phyloP scores from a whole-genome alignment of 768 basidiomycete genomes.

The Hygrophorus russula region DNA sequence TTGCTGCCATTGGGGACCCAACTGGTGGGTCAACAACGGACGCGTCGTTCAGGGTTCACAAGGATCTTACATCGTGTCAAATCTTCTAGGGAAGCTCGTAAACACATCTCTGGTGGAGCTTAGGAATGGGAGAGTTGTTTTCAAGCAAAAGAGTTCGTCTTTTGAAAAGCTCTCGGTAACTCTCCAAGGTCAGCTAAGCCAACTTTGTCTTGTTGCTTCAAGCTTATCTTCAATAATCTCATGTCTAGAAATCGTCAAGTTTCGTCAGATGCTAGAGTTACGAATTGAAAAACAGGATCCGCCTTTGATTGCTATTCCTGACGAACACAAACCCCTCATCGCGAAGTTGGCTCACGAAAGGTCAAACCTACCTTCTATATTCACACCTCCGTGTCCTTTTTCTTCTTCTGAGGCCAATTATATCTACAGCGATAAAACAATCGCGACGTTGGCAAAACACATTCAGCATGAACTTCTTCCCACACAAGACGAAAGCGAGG shows the following conservation, averaged over 20 bases:
- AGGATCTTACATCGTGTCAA: constrained; percentile 16
- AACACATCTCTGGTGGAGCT: constrained; percentile 45
- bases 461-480: constrained; percentile 64
- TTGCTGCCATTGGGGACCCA: background rate
- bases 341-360: constrained; percentile 83
- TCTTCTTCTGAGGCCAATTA: too few species aligned
- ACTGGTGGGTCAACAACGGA: constrained; percentile 4
- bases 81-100: constrained; percentile 22
- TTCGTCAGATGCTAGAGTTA: constrained; percentile 60
- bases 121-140: constrained; percentile 65
- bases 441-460: constrained; percentile 50
- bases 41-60: constrained; percentile 23
- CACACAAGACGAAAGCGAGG: constrained; percentile 44
- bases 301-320: constrained; percentile 49
- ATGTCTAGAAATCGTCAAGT: constrained; percentile 57
- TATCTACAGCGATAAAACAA: constrained; percentile 56
- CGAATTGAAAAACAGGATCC: constrained; percentile 33
- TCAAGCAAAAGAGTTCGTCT: constrained; percentile 65
- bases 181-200: constrained; percentile 49
- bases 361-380: too few species aligned
- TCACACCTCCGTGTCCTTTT: too few species aligned
- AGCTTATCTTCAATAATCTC: constrained; percentile 6
- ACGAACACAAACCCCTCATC: constrained; percentile 61
- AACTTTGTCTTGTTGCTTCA: constrained; percentile 3
- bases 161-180: constrained; percentile 77